Base-by-base conservation (phyloP, 176 grass and related monocot genomes). In the Avena eriantha region DNA sequence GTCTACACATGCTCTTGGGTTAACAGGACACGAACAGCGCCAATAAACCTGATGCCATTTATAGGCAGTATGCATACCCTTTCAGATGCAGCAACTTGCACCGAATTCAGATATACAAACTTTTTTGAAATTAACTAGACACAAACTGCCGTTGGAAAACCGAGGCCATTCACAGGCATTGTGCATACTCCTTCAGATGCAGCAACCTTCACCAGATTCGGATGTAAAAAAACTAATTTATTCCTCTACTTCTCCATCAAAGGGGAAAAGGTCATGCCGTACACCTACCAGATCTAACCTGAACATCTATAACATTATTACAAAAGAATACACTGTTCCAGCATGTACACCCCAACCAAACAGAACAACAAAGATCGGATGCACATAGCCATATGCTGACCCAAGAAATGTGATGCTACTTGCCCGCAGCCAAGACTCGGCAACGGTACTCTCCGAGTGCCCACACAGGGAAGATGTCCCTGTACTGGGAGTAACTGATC, bases 401-500 rank as follows among this genome's bases (percentile, higher is more conserved):
- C 10, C 15, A 21, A 55, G 4, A 17, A 53, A 41, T 51, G 4
- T 48, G 31, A 4, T 47, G 5, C 59, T 86, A 87, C 78, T 79
- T 85, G 58, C 17, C 68, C 3, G 36, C 43, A 8, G 56, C 75
- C 70, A 98, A 39, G 14, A 94, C 88, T 0, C 86, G 85, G 59
- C 74, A 89, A 0, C 86, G 86, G 75, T 95, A 95, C 75, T 95
- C 90, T 4, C 96, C 92, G 0, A 98, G 88, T 14, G 93, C 93
- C 96, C 96, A 98, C 14, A 98, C 86, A 4, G 96, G 93, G 84
- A 98, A 98, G 79, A 88, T 92, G 81, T 95, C 84, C 60, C 88
- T 80, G 41, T 91, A 98, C 69, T 90, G 80, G 36, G 93, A 90
- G 63, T 98, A 95, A 29, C 88, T 95, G 48, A 95, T 89, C 91